Percentiles rank a stretch among this genome's conserved stretches.
These are phyloP conservation scores for Mycena albidolilacea DNA, from an alignment of 768 basidiomycete species.

Conservation along the genomic window DNA sequence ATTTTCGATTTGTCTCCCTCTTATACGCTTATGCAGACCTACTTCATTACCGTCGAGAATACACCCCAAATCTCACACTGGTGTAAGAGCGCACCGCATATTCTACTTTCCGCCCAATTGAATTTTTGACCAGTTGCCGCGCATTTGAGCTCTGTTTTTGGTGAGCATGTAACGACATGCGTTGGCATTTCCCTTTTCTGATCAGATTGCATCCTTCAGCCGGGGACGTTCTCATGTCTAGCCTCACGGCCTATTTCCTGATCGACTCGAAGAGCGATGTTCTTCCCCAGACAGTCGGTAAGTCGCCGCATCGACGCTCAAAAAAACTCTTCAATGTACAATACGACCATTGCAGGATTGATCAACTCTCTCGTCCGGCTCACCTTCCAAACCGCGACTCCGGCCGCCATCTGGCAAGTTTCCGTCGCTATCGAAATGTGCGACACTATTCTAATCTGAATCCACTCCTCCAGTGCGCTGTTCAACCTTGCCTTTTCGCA, in stretches of 20 bases:
- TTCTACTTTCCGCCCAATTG: background rate
- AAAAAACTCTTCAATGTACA: background rate
- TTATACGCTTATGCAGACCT: constrained; percentile 40
- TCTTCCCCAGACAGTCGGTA: constrained; percentile 48
- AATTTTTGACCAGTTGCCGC: constrained; percentile 43
- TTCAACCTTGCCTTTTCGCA: constrained; percentile 53
- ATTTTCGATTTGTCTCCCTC: background rate
- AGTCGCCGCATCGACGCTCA: background rate
- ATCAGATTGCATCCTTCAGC: constrained; percentile 32
- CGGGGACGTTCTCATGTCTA: constrained; percentile 46
- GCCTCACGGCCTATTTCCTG: constrained; percentile 47
- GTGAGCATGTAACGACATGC: constrained; percentile 26
- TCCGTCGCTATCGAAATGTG: background rate
- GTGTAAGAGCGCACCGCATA: constrained; percentile 41
- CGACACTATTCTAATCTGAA: background rate
- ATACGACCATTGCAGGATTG: constrained; percentile 7
- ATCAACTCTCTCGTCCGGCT: constrained; percentile 49
- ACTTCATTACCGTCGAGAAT: constrained; percentile 42
- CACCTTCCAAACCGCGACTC: constrained; percentile 49
- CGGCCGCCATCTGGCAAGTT: constrained; percentile 49
- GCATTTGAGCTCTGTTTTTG: constrained; percentile 48
- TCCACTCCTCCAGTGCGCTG: constrained; percentile 43
- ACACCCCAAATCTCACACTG: constrained; percentile 42
- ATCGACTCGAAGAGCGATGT: constrained; percentile 46
- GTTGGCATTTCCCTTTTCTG: background rate